phyloP scores from a whole-genome alignment of 768 basidiomycete genomes.

The Trametes elegans region DNA sequence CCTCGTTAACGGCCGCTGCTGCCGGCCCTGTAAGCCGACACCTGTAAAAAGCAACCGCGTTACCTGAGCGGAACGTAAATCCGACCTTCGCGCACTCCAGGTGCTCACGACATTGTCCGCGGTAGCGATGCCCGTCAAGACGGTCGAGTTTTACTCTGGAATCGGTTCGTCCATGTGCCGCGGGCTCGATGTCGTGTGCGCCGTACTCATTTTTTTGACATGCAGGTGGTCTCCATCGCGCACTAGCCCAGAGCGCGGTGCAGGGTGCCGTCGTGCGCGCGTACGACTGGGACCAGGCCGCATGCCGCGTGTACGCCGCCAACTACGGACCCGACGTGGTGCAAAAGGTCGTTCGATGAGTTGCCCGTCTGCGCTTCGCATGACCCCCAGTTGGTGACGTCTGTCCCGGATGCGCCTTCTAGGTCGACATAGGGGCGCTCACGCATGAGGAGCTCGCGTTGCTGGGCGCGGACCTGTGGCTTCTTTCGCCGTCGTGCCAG shows the following conservation, averaged over 20 bases:
- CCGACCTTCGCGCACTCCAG: conserved; percentile 5
- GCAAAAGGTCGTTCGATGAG: conserved; percentile 42
- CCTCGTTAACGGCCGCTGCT: conserved; percentile 5
- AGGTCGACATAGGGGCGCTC: conserved; percentile 59
- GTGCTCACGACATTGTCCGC: neutral
- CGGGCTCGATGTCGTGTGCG: neutral
- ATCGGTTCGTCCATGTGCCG: conserved; percentile 54
- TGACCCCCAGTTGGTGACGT: neutral
- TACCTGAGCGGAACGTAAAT: neutral
- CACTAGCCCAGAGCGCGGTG: conserved; percentile 51
- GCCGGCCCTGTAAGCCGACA: conserved; percentile 3
- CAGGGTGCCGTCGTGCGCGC: conserved; percentile 54
- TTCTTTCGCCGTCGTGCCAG: conserved; percentile 81
- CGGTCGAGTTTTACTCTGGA: conserved; percentile 73
- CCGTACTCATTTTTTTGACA: neutral
- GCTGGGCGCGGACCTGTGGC: conserved; percentile 63
- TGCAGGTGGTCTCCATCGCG: conserved; percentile 71
- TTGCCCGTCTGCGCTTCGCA: neutral
- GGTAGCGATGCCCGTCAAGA: conserved; percentile 21
- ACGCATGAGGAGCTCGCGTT: conserved; percentile 44
- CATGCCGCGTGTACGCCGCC: conserved; percentile 64
- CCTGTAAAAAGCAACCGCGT: neutral
- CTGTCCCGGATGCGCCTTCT: conserved; percentile 24
- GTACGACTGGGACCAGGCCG: conserved; percentile 83
- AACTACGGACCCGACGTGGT: conserved; percentile 53